Evolutionary conservation across 169 alveolate species (phyloP).

Genomic region (Babesia bigemina): DNA sequence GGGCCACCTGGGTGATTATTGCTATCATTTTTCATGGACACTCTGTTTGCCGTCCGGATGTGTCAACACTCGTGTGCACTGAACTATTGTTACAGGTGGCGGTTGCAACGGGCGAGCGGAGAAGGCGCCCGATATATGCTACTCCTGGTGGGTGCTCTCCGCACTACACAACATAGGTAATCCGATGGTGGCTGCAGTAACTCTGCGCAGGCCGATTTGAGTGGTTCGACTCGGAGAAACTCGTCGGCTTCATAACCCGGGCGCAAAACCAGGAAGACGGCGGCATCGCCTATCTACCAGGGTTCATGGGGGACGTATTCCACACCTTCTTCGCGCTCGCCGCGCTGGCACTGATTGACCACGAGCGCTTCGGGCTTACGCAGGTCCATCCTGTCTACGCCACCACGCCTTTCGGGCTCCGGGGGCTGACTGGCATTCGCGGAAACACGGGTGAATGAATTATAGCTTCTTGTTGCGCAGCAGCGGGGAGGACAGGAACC

Average conservation of each 20-base stretch:
- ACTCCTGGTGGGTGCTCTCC: slow-evolving; percentile 96
- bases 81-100: slow-evolving; percentile 72
- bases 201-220: slow-evolving; percentile 72
- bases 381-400: slow-evolving; percentile 73
- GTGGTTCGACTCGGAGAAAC: slow-evolving; percentile 85
- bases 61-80: too few relatives aligned
- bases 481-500: slow-evolving; percentile 40
- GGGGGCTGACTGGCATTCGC: slow-evolving; percentile 8
- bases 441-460: background rate
- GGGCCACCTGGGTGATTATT: too few relatives aligned
- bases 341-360: slow-evolving; percentile 87
- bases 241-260: slow-evolving; percentile 83
- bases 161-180: slow-evolving; percentile 82
- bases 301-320: slow-evolving; percentile 92
- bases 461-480: slow-evolving; percentile 56
- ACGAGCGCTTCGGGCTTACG: slow-evolving; percentile 25
- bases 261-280: slow-evolving; percentile 90
- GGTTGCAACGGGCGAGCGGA: slow-evolving; percentile 97
- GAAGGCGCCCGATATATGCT: slow-evolving; percentile 95
- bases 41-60: too few relatives aligned
- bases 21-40: too few relatives aligned
- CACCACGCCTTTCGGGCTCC: slow-evolving; percentile 52
- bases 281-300: slow-evolving; percentile 95
- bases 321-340: slow-evolving; percentile 95
- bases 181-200: background rate